phyloP scores from a whole-genome alignment of 148 eudicot species.

The Beta vulgaris region DNA sequence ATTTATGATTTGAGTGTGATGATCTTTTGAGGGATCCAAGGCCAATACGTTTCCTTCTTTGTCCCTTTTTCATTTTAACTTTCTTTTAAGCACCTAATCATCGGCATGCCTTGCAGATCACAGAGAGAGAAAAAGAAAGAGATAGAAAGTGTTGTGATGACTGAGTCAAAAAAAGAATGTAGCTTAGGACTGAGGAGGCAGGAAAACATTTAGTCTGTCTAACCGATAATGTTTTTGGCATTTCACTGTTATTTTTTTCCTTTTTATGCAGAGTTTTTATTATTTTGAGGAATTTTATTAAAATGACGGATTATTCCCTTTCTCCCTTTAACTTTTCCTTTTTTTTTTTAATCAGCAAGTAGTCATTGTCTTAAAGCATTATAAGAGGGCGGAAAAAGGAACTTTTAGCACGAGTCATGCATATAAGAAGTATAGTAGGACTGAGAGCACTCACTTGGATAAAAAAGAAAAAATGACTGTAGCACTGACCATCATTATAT shows the following conservation, averaged over 20 bases:
- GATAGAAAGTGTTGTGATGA: neutral
- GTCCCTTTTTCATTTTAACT: neutral
- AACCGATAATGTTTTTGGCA: neutral
- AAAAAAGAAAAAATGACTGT: neutral
- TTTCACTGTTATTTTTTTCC: neutral
- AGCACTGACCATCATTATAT: neutral
- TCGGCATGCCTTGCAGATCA: slow-evolving; percentile 4
- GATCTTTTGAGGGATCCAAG: slow-evolving; percentile 18
- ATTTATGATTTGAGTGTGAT: slow-evolving; percentile 13
- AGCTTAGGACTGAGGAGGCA: neutral
- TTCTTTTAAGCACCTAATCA: neutral
- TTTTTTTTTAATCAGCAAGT: neutral
- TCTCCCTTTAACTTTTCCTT: no score
- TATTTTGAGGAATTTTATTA: neutral
- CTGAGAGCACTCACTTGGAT: slow-evolving; percentile 4
- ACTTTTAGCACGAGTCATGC: slow-evolving; percentile 1
- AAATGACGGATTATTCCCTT: no score
- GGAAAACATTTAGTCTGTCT: neutral
- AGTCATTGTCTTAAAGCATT: slow-evolving; percentile 6
- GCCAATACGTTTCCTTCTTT: slow-evolving; percentile 2
- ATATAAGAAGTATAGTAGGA: neutral
- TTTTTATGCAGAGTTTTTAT: neutral
- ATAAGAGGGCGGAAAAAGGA: no score
- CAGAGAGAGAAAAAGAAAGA: neutral
- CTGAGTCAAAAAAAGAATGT: neutral